Base-by-base conservation (phyloP, 164 flowering plant species). In the Houttuynia cordata region DNA sequence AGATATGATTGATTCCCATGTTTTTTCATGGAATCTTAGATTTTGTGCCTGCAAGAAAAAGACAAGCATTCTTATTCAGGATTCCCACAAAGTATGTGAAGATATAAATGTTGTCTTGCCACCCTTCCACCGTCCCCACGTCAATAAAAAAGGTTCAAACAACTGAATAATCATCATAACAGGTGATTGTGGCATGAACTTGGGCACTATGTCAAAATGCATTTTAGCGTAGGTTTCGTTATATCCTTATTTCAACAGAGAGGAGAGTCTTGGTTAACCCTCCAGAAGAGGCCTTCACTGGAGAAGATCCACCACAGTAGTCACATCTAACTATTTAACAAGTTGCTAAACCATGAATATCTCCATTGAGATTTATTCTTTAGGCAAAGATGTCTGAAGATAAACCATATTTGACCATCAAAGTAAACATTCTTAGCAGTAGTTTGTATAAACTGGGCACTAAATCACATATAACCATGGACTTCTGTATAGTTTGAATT, bases 21-120 rank as follows among this genome's bases (percentile, higher is more conserved):
- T 64, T 67, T 71, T 86, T 30, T 79, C 80, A 60, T 68, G 65
- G 59, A 93, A 75, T 59, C 73, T 73, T 40, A 87, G 23, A 70
- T 42, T 76, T n/a, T 73, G 64, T 13, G 72, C 57, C 98, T 92
- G 87, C 70, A 76, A 59, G 64, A 61, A 45, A 24, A n/a, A 49
- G 37, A 30, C 37, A 30, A 2, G 4, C 8, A 17, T n/a, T 8
- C 59, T 24, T 34, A 37, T 57, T 37, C 14, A 57, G 12, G 40
- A 57, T 13, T 37, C 41, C 5, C 23, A 10, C 18, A 10, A 54
- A 18, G 4, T 15, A 54, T 23, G 24, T 24, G 17, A 54, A 5
- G 30, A 18, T 23, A 19, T 52, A 52, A 17, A 8, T 12, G n/a
- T 3, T 52, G 20, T 52, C 12, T 17, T 4, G 23, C 55, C 20